Percentiles rank a stretch among this genome's conserved stretches.
Evolutionary conservation across 1,139 yeast genomes (phyloP).

Genomic region (Yamadazyma diospyri): DNA sequence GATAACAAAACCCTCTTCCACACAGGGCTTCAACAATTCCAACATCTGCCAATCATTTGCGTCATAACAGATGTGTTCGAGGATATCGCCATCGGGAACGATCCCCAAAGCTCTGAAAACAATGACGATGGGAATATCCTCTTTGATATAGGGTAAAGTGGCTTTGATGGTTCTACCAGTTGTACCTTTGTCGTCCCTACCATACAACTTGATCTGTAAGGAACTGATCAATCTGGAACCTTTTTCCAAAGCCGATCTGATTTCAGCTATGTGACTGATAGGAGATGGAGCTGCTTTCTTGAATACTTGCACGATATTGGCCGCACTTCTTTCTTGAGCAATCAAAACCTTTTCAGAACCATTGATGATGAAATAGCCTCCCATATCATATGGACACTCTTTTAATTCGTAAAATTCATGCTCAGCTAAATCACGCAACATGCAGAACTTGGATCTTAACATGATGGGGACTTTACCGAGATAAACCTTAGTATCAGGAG

Average conservation of each 20-base stretch:
- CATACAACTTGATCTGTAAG: conserved; percentile 88
- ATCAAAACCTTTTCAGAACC: conserved; percentile 97
- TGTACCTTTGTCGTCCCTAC: conserved; percentile 74
- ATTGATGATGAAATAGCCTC: conserved; percentile 96
- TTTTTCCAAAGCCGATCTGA: conserved; percentile 92
- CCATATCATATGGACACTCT: conserved; percentile 99
- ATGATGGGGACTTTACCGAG: conserved; percentile 97
- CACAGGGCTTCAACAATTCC: conserved; percentile 98
- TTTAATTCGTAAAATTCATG: conserved; percentile 92
- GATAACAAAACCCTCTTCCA: conserved; percentile 96
- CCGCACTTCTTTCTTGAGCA: conserved; percentile 98
- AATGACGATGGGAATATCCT: conserved; percentile 93
- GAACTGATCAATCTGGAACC: conserved; percentile 94
- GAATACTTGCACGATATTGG: conserved; percentile 96
- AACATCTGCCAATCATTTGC: conserved; percentile 99
- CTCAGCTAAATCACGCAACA: conserved; percentile 87
- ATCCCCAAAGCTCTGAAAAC: conserved; percentile 98
- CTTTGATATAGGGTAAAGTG: conserved; percentile 91
- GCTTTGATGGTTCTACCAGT: conserved; percentile 86
- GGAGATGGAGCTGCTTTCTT: conserved; percentile 98
- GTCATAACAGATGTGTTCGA: conserved; percentile 97
- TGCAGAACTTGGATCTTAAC: conserved; percentile 95
- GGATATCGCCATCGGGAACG: conserved; percentile 97
- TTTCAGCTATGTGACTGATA: conserved; percentile 93
- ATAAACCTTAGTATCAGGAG: conserved; percentile 66